Evolutionary conservation across 2,329 filamentous ascomycete genomes (phyloP), one percentile per base, ranked within the genome.

Genomic region (Aspergillus latus): DNA sequence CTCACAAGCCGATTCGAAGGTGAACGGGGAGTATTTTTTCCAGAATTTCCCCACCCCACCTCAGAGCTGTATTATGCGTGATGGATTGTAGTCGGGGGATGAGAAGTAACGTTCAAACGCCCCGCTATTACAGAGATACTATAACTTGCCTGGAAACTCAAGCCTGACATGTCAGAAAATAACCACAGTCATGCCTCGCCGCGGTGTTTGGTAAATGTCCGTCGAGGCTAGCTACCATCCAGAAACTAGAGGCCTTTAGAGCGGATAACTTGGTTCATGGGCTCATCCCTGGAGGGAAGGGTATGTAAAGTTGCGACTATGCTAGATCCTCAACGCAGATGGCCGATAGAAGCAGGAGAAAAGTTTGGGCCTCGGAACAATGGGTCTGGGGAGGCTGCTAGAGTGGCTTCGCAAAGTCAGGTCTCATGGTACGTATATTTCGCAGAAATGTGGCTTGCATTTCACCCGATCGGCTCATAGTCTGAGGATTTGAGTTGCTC

Each of bases 351-450:
- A 21, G 21, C 21, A 36, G n/a, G 16, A 7, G 26, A 15, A 30
- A 46, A 28, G 13, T 15, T 6, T 13, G 13, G 5, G 21, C 21
- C 44, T 13, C 29, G 6, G 28, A 15, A 46, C 28, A n/a, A 15
- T 29, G 42, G n/a, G 26, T 46, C 44, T 28, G 43, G 26, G 28
- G 29, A 13, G 44, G 46, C 13, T 52, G 32, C 47, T 40, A 52
- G 44, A 26, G 47, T 52, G 54, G 39, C 49, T 53, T 49, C 26
- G 21, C 4, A 9, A 46, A 32, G 7, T 46, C 53, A 58, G 57
- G 52, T 39, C 36, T 21, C 28, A 53, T n/a, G 39, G 13, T 21
- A 37, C 34, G 34, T 37, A 37, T 21, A 21, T 21, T 37, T 11
- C 34, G 44, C 55, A 43, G 32, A 11, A 37, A 28, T 52, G 43